Percentiles rank a stretch among this genome's conserved stretches.
Evolutionary conservation across 2,329 filamentous ascomycete genomes (phyloP).

Genomic region (Hymenoscyphus albidus): DNA sequence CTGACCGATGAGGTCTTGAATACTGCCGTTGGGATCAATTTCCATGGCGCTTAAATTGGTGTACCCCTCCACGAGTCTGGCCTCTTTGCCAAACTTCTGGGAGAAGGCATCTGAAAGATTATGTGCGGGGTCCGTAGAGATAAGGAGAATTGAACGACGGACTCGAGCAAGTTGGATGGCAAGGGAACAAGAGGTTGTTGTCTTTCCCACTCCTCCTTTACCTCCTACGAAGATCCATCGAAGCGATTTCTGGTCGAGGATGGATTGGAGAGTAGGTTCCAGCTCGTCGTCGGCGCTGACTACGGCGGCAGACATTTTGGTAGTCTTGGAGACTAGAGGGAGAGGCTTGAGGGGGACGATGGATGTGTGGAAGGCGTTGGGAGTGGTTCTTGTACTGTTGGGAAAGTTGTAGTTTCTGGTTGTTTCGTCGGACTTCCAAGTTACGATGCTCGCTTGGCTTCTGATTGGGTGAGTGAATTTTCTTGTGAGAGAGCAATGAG

Average conservation of each 20-base stretch:
- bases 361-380: not conserved
- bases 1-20: constrained; percentile 84
- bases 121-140: constrained; percentile 97
- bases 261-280: constrained; percentile 88
- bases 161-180: constrained; percentile 96
- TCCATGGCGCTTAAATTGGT: constrained; percentile 97
- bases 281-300: constrained; percentile 65
- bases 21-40: constrained; percentile 96
- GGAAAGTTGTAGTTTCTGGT: constrained; percentile 1
- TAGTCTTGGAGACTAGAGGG: not conserved
- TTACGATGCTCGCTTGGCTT: not conserved
- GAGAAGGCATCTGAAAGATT: constrained; percentile 97
- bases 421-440: constrained; percentile 12
- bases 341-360: not conserved
- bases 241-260: constrained; percentile 90
- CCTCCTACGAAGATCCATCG: constrained; percentile 99
- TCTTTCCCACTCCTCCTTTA: constrained; percentile 98
- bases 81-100: constrained; percentile 99
- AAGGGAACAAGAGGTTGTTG: constrained; percentile 97
- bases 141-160: constrained; percentile 92
- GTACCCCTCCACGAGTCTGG: constrained; percentile 85
- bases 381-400: not conserved
- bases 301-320: constrained; percentile 41
- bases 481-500: not conserved
- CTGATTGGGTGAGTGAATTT: constrained; percentile 8